Base-by-base conservation (phyloP, 495 filamentous ascomycete genomes). In the Podospora sp. region DNA sequence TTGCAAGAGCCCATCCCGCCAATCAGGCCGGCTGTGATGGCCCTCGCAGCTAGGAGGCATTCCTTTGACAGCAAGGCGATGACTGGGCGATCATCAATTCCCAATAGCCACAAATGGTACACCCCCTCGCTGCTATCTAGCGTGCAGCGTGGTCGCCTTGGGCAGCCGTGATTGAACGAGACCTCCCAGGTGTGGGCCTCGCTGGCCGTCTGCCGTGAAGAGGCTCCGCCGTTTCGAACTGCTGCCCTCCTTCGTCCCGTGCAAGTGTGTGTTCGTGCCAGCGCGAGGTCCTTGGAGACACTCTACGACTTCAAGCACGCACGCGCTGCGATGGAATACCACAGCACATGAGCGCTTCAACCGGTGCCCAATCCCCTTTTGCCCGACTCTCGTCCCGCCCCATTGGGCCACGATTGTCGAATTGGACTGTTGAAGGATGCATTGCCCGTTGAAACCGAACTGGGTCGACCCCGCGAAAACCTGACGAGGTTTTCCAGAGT, bases 1-100 rank as follows among this genome's bases (percentile, higher is more conserved):
- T 72, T 69, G 24, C 18, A 25, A 14, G 29, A 35, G 22, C 6
- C 27, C n/a, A 8, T 24, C 12, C 27, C 35, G 56, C 69, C 69
- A 71, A 71, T 71, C 66, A 69, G 6, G 57, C 49, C 16, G n/a
- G 22, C 62, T 67, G 68, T 70, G 67, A 71, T 27, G 27, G 55
- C 21, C 18, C 65, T 60, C 61, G 66, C 68, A 33, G 24, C 61
- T 20, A 33, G 62, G 58, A 51, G 59, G 52, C 63, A 69, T 63
- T 68, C 63, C 56, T 56, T 66, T 62, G 70, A 65, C 67, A 65
- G 50, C 70, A 65, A 61, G 67, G 63, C 67, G 53, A 60, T 61
- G 55, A 65, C 53, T 67, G 68, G 60, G 65, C 53, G 68, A 53
- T 57, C 68, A 67, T 40, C 60, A 60, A 63, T 53, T 62, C 25